These are phyloP conservation scores for Diutina pseudorugosa DNA, from an alignment of 1,139 yeast genomes.

Conservation along the genomic window DNA sequence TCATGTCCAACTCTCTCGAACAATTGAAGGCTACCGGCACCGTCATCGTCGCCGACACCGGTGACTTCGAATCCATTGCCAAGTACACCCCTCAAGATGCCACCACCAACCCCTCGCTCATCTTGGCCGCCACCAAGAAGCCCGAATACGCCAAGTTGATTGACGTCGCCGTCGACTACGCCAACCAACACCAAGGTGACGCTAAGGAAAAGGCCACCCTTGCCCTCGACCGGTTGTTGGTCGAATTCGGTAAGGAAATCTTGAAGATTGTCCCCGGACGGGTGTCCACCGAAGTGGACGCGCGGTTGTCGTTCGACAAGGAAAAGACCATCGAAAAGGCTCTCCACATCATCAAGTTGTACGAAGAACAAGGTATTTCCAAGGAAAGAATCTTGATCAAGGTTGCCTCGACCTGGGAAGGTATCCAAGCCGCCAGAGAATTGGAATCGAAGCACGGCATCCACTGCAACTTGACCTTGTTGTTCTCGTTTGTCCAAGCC, in stretches of 20 bases:
- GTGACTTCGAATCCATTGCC: slow-evolving; percentile 96
- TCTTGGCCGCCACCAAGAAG: slow-evolving; percentile 90
- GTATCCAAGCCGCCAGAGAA: slow-evolving; percentile 97
- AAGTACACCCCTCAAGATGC: slow-evolving; percentile 98
- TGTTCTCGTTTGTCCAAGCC: slow-evolving; percentile 94
- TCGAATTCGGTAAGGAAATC: slow-evolving; percentile 92
- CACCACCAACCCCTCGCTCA: slow-evolving; percentile 96
- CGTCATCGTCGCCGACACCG: slow-evolving; percentile 94
- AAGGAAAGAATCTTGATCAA: slow-evolving; percentile 90
- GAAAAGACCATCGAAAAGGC: slow-evolving; percentile 92
- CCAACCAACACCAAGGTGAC: slow-evolving; percentile 50
- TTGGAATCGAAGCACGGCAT: slow-evolving; percentile 83
- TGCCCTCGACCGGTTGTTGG: slow-evolving; percentile 87
- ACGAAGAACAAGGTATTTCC: slow-evolving; percentile 69
- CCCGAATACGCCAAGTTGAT: slow-evolving; percentile 81
- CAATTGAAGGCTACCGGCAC: slow-evolving; percentile 94
- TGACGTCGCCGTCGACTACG: slow-evolving; percentile 84
- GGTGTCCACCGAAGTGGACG: slow-evolving; percentile 98
- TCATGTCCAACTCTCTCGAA: slow-evolving; percentile 62
- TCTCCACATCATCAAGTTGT: slow-evolving; percentile 69
- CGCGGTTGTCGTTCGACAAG: slow-evolving; percentile 91
- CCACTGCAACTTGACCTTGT: slow-evolving; percentile 90
- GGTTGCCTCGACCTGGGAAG: slow-evolving; percentile 98
- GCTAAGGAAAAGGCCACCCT: slow-evolving; percentile 39
- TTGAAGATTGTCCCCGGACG: slow-evolving; percentile 96